Conservation (phyloP, 129 eudicot genomes). For the Ambrosia trifida region DNA sequence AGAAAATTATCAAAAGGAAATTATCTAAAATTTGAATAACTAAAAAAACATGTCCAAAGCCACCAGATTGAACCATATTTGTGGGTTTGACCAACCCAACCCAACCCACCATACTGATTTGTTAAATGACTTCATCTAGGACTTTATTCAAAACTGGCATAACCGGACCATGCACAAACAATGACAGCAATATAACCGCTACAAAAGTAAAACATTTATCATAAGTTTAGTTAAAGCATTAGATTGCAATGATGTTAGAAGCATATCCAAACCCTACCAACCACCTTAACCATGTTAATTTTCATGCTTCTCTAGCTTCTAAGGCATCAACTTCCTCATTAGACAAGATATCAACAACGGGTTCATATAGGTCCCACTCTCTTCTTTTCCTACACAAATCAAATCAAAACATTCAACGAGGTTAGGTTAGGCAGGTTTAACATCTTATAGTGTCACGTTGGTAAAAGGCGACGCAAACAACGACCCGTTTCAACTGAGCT, state of each 20-base stretch:
- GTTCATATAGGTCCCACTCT: slow-evolving; percentile 92
- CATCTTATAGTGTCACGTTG: neutral
- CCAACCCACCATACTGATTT: too few species aligned
- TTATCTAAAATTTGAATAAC: too few species aligned
- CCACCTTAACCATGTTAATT: neutral
- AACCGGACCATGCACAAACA: neutral
- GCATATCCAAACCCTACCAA: neutral
- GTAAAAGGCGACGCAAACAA: neutral
- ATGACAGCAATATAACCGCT: neutral
- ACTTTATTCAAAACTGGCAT: too few species aligned
- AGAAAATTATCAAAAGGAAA: too few species aligned
- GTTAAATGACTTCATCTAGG: too few species aligned
- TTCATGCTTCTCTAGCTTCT: slow-evolving; percentile 71
- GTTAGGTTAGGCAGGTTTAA: too few species aligned
- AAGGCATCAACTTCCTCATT: slow-evolving; percentile 91
- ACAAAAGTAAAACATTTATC: neutral
- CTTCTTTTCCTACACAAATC: slow-evolving; percentile 69
- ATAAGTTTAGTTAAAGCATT: neutral
- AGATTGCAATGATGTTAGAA: neutral
- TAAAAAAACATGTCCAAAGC: too few species aligned
- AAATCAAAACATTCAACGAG: neutral
- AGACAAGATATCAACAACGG: slow-evolving; percentile 84
- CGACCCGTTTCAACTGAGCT: neutral
- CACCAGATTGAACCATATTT: too few species aligned
- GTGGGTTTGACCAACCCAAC: too few species aligned